Base-by-base conservation (phyloP, 768 basidiomycete species). In the Ramaria rubella region DNA sequence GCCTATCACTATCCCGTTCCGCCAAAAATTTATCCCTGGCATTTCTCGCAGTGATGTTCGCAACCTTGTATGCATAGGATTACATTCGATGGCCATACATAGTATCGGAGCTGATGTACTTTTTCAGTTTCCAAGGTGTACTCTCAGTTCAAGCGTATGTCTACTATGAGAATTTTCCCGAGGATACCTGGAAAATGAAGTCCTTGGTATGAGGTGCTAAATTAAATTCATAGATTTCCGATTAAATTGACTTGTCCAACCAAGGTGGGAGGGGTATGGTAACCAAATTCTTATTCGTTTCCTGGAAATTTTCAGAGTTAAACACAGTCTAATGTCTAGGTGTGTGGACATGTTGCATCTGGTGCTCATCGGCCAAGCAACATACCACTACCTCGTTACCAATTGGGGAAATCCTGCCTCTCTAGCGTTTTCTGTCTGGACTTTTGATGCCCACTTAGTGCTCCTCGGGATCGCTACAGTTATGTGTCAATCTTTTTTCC, bases 121-220 rank as follows among this genome's bases (percentile, higher is more conserved):
- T 23, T 5, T 40, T 42, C 19, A 54, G 52, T 24, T 54, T 54
- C 27, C 52, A 54, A 30, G 52, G 52, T 5, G 26, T 54, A 14
- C 52, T 54, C n/a, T 40, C 52, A n/a, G 30, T 54, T 43, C 52
- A 54, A 24, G 42, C 52, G n/a, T 54, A 54, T 24, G 31, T 54
- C 15, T 54, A 54, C 27, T 54, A 40, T 43, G 52, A 54, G 36
- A 54, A 29, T 26, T 54, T 54, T 42, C 36, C 52, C 4, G 34
- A 23, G 5, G 52, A 54, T 26, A 24, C 34, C 3, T 19, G 36
- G 17, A 40, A 43, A 36, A 19, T 54, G 23, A 54, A 54, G 24
- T 19, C 52, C 14, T 24, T 54, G 34, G 50, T 38, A 29, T 46
- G 45, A 23, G 6, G 17, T 46, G 45, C 45, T 46, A 29, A 11